Conservation (phyloP, 306 rosid genomes). For the Cicer bijugum region DNA sequence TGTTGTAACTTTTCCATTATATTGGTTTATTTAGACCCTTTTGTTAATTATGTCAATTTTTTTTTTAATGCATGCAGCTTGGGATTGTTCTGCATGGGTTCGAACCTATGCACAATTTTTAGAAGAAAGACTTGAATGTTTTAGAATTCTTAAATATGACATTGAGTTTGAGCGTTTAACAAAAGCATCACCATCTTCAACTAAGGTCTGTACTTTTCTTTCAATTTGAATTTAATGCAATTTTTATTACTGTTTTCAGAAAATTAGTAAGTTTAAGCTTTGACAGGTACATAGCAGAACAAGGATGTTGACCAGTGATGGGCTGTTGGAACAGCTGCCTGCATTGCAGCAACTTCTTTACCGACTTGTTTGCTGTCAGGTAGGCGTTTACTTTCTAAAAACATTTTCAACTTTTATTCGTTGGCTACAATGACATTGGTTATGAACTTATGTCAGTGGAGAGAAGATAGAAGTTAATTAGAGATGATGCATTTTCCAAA, state of each 20-base stretch:
- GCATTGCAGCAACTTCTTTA: slow-evolving; percentile 91
- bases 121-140: slow-evolving; percentile 88
- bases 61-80: slow-evolving; percentile 73
- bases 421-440: too few species aligned
- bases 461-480: too few species aligned
- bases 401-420: too few species aligned
- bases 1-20: not conserved
- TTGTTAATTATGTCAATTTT: slow-evolving; percentile 20
- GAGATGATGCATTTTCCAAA: too few species aligned
- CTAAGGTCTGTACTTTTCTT: slow-evolving; percentile 54
- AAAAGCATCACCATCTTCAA: slow-evolving; percentile 54
- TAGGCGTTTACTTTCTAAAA: slow-evolving; percentile 35
- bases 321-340: slow-evolving; percentile 79
- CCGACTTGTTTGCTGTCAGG: slow-evolving; percentile 81
- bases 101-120: slow-evolving; percentile 81
- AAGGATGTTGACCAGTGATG: slow-evolving; percentile 53
- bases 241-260: slow-evolving; percentile 14
- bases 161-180: slow-evolving; percentile 76
- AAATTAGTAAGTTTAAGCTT: slow-evolving; percentile 41
- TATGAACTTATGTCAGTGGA: too few species aligned
- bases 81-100: slow-evolving; percentile 98
- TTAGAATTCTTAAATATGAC: slow-evolving; percentile 73
- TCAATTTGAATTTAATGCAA: not conserved
- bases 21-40: slow-evolving; percentile 37
- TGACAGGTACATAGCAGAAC: slow-evolving; percentile 73